A percentile compares a stretch with the other conserved stretches of the same genome.
These are phyloP conservation scores for Durio zibethinus DNA, from an alignment of 345 rosid species.

Conservation along the genomic window DNA sequence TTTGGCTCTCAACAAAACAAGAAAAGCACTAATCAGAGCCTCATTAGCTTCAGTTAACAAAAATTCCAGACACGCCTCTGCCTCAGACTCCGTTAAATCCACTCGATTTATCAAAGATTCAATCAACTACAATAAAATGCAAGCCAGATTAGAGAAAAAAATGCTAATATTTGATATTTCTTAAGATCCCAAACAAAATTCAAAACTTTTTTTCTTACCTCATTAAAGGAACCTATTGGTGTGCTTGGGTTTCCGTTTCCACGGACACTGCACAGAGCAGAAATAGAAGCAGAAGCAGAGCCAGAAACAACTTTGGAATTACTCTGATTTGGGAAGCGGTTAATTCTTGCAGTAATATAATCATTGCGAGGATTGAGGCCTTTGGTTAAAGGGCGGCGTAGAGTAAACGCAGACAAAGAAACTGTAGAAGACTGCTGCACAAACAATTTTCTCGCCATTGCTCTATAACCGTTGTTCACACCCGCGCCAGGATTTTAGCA, in stretches of 20 bases:
- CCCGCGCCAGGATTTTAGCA: neutral
- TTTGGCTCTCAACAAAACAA: conserved; percentile 86
- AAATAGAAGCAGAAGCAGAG: neutral
- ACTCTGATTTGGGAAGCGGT: neutral
- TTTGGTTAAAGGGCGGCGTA: neutral
- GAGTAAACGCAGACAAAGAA: conserved; percentile 16
- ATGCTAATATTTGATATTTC: neutral
- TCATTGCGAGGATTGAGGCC: neutral
- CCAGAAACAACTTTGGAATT: neutral
- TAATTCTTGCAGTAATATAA: neutral
- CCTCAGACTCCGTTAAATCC: conserved; percentile 71
- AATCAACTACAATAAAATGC: neutral
- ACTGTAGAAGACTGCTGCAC: neutral
- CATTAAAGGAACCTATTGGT: conserved; percentile 37
- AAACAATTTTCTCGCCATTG: neutral
- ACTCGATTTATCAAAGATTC: conserved; percentile 38
- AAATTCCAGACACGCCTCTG: conserved; percentile 66
- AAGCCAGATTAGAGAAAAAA: neutral
- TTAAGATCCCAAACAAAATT: neutral
- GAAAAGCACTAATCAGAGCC: conserved; percentile 76
- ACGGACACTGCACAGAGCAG: conserved; percentile 33
- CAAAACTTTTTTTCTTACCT: conserved; percentile 31
- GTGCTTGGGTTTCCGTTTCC: conserved; percentile 29
- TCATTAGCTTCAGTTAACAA: conserved; percentile 62
- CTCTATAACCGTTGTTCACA: neutral